These are phyloP conservation scores for Candida tammaniensis DNA, from an alignment of 805 yeast genomes.

Conservation along the genomic window DNA sequence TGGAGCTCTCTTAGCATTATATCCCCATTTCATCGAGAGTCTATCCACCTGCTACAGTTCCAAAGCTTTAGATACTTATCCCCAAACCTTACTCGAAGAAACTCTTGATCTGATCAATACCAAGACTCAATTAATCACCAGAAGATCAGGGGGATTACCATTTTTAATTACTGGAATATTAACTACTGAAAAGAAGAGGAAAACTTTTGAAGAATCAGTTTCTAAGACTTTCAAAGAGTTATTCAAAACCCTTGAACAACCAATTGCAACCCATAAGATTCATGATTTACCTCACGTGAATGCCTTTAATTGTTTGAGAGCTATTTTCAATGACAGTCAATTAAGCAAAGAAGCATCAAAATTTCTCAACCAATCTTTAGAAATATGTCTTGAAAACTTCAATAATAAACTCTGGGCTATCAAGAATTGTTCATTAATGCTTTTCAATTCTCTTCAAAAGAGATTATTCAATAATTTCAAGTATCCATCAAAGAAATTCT, in stretches of 20 bases:
- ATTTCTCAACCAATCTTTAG: slow-evolving; percentile 55
- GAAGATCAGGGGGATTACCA: slow-evolving; percentile 94
- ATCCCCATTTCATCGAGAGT: slow-evolving; percentile 64
- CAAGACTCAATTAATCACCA: slow-evolving; percentile 70
- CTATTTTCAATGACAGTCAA: slow-evolving; percentile 67
- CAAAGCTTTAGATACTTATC: too few species aligned
- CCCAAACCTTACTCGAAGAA: too few species aligned
- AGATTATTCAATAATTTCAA: slow-evolving; percentile 66
- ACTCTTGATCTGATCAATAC: too few species aligned
- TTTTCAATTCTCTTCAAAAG: slow-evolving; percentile 80
- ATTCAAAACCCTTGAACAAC: slow-evolving; percentile 50
- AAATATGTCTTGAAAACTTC: slow-evolving; percentile 61
- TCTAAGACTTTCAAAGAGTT: slow-evolving; percentile 50
- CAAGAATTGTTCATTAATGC: slow-evolving; percentile 90
- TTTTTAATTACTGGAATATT: slow-evolving; percentile 71
- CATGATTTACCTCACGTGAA: slow-evolving; percentile 86
- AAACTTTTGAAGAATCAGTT: slow-evolving; percentile 39
- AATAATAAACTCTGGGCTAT: slow-evolving; percentile 76
- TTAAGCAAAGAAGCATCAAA: slow-evolving; percentile 61
- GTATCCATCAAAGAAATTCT: slow-evolving; percentile 64
- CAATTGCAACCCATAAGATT: slow-evolving; percentile 40
- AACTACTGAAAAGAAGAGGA: slow-evolving; percentile 38
- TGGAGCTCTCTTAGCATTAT: slow-evolving; percentile 88
- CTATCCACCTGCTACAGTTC: too few species aligned
- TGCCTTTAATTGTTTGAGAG: slow-evolving; percentile 82